Evolutionary conservation across 73 alveolate species (phyloP).

Genomic region (Paramecium primaurelia): DNA sequence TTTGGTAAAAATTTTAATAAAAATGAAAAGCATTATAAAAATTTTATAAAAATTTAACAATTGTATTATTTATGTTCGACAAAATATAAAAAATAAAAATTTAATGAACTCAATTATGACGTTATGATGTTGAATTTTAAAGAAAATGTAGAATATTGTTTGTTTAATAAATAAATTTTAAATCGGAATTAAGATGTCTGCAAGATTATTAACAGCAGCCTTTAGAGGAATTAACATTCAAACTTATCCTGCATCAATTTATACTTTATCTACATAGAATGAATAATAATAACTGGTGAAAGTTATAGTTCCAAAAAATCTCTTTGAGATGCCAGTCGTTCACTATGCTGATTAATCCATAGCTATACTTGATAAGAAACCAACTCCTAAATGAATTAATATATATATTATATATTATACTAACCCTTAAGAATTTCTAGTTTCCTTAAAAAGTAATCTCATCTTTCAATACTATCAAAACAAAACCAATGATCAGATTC

Average conservation of each 20-base stretch:
- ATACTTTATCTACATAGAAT: constrained; percentile 12
- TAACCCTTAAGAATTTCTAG: constrained; percentile 3
- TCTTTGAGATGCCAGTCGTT: neutral
- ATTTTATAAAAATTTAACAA: neutral
- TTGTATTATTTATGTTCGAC: neutral
- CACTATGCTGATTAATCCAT: neutral
- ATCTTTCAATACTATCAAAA: neutral
- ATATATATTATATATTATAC: neutral
- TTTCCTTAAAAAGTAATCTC: neutral
- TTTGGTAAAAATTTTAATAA: neutral
- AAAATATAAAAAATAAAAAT: neutral
- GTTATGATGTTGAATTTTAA: neutral
- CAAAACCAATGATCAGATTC: neutral
- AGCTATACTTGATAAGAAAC: constrained; percentile 28
- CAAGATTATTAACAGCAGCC: neutral
- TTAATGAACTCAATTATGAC: constrained; percentile 20
- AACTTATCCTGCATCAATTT: constrained; percentile 18
- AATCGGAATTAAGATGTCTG: neutral
- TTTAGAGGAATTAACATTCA: neutral
- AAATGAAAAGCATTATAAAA: neutral
- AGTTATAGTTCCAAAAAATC: neutral
- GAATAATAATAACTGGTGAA: neutral
- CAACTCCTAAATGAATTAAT: constrained; percentile 3
- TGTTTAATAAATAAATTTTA: neutral
- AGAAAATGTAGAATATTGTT: neutral